These are phyloP conservation scores for Myxozyma melibiosi DNA, from an alignment of 805 yeast species.

Conservation along the genomic window DNA sequence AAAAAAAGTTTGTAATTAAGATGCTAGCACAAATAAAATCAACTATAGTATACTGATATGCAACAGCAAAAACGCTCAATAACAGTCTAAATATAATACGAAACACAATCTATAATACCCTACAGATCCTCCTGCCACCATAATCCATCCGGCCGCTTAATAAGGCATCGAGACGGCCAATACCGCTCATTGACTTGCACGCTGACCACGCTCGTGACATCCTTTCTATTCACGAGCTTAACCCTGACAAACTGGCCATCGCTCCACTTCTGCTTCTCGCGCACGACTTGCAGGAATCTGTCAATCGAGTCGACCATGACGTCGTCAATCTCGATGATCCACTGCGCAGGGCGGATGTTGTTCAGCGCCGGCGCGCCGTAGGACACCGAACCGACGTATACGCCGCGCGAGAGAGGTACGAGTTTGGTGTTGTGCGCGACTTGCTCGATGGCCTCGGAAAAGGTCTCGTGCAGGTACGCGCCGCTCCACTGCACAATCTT, in stretches of 20 bases:
- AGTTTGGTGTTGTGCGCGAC: slow-evolving; percentile 20
- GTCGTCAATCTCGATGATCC: slow-evolving; percentile 84
- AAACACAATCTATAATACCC: neutral
- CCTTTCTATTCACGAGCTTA: slow-evolving; percentile 32
- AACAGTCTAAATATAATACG: neutral
- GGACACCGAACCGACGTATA: slow-evolving; percentile 32
- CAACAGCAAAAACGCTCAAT: neutral
- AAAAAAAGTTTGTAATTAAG: too few relatives aligned
- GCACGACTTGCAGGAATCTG: slow-evolving; percentile 18
- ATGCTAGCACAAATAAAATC: too few relatives aligned
- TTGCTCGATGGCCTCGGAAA: slow-evolving; percentile 30
- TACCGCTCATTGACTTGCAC: slow-evolving; percentile 30
- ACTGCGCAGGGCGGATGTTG: slow-evolving; percentile 49
- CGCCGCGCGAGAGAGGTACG: slow-evolving; percentile 28
- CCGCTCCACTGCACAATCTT: slow-evolving; percentile 32
- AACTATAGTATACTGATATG: neutral
- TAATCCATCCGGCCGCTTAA: slow-evolving; percentile 12
- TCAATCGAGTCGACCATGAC: slow-evolving; percentile 9
- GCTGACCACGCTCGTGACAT: slow-evolving; percentile 30
- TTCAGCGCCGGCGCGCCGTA: slow-evolving; percentile 34
- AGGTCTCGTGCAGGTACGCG: slow-evolving; percentile 29
- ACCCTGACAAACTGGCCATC: slow-evolving; percentile 32
- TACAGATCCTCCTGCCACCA: slow-evolving; percentile 23
- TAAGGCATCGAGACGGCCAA: slow-evolving; percentile 31
- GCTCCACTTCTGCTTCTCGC: slow-evolving; percentile 7